Base-by-base conservation (phyloP, 2,329 filamentous ascomycete species). In the Neonectria magnoliae region DNA sequence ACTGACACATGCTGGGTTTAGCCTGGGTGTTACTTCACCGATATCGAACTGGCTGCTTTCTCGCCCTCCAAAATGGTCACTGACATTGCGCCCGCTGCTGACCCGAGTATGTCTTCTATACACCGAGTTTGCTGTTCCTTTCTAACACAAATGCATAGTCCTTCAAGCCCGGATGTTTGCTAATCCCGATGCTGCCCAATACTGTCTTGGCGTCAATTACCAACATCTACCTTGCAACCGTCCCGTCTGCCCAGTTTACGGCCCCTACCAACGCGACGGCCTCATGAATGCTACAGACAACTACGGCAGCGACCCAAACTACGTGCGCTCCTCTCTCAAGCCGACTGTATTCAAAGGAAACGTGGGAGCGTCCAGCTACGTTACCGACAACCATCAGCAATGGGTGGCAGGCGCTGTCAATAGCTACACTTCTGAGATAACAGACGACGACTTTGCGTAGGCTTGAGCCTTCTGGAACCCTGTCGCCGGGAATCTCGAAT, bases 1-100 rank as follows among this genome's bases (percentile, higher is more conserved):
- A 6, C 6, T 38, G 7, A 38, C 16, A 5, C 33, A 16, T 38
- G 14, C 5, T 4, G 1, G 5, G 1, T 1, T 8, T 2, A 72
- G 70, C 68, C 69, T 1, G 78, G 85, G 58, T 91, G 92, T 78
- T 92, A 91, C 80, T 91, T 91, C 72, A 83, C 85, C 60, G 90
- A 93, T 70, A 86, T 91, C 60, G 90, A 92, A 75, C 89, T 92
- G 76, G 86, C 87, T 0, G 87, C 87, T 2, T 92, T 92, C 73
- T 88, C 87, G 0, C 90, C 90, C 0, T 87, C 85, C 0, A 88
- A 85, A 65, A 82, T 92, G 78, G 88, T 91, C 0, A 89, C 89
- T 0, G 90, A 90, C 5, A 82, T 90, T 57, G 88, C 84, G 50
- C 84, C 88, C 1, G 87, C 87, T 0, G 86, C 87, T 14, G 90